Evolutionary conservation across 2,329 filamentous ascomycete genomes (phyloP).

Genomic region (Aphanoascus verrucosus): DNA sequence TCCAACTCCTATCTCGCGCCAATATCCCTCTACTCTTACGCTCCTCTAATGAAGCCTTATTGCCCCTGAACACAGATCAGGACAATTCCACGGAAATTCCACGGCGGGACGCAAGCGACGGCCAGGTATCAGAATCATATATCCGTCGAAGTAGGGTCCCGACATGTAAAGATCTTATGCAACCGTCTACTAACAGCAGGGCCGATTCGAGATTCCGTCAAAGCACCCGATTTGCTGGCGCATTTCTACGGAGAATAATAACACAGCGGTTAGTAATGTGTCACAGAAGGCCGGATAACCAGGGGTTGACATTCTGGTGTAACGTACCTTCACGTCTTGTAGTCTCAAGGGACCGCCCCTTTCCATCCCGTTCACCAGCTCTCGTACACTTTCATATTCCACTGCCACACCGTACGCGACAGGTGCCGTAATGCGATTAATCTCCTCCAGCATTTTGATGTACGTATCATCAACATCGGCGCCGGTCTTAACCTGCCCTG

Average conservation of each 20-base stretch:
- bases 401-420: constrained; percentile 59
- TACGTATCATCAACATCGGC: constrained; percentile 57
- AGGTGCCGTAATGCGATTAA: constrained; percentile 58
- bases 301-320: not conserved
- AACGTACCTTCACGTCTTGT: constrained; percentile 44
- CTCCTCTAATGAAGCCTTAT: no score
- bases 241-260: constrained; percentile 30
- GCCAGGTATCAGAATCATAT: constrained; percentile 19
- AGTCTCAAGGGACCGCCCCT: constrained; percentile 49
- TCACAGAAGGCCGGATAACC: not conserved
- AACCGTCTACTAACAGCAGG: constrained; percentile 39
- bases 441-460: constrained; percentile 64
- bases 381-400: constrained; percentile 48
- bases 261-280: constrained; percentile 1
- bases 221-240: constrained; percentile 37
- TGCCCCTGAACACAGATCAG: no score
- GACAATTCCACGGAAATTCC: no score
- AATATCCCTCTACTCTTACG: no score
- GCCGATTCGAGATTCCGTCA: constrained; percentile 38
- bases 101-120: no score
- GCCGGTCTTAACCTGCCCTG: constrained; percentile 62
- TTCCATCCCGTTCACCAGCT: constrained; percentile 51
- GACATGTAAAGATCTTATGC: constrained; percentile 41
- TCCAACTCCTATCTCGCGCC: no score
- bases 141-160: constrained; percentile 37